phyloP scores from a whole-genome alignment of 2,329 filamentous ascomycete genomes.

The Blumeria hordei region DNA sequence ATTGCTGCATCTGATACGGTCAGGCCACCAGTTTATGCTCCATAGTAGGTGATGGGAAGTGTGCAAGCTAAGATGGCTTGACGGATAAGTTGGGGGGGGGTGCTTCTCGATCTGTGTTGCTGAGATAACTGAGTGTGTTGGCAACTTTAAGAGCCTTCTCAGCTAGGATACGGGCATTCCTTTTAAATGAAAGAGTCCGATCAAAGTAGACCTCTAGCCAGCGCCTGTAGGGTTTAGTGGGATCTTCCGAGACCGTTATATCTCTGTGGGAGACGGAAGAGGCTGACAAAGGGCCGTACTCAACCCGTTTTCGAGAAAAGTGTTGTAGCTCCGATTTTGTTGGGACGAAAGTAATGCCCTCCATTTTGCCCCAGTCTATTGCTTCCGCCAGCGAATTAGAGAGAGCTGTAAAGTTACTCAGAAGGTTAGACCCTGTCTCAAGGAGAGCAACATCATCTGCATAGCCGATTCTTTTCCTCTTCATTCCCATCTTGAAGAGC shows the following conservation, averaged over 20 bases:
- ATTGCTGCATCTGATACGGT: neutral
- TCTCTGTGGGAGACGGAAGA: neutral
- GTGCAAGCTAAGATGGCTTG: neutral
- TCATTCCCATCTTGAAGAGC: too few relatives aligned
- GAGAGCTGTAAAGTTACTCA: neutral
- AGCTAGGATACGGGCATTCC: neutral
- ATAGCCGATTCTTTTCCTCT: too few relatives aligned
- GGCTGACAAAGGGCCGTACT: neutral
- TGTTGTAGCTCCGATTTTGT: neutral
- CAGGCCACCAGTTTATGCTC: neutral
- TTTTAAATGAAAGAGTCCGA: neutral
- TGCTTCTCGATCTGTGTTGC: neutral
- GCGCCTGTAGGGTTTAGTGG: neutral
- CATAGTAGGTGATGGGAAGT: neutral
- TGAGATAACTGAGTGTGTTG: neutral
- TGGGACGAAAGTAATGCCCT: neutral
- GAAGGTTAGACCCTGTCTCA: neutral
- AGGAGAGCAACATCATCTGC: too few relatives aligned
- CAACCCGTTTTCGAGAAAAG: neutral
- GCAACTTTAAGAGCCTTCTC: neutral
- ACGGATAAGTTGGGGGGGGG: neutral
- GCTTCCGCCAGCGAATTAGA: neutral
- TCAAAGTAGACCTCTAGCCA: neutral
- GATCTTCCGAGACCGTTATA: neutral
- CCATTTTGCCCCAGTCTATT: neutral